Evolutionary conservation across 169 alveolate genomes (phyloP).

Genomic region (Eimeria tenella): DNA sequence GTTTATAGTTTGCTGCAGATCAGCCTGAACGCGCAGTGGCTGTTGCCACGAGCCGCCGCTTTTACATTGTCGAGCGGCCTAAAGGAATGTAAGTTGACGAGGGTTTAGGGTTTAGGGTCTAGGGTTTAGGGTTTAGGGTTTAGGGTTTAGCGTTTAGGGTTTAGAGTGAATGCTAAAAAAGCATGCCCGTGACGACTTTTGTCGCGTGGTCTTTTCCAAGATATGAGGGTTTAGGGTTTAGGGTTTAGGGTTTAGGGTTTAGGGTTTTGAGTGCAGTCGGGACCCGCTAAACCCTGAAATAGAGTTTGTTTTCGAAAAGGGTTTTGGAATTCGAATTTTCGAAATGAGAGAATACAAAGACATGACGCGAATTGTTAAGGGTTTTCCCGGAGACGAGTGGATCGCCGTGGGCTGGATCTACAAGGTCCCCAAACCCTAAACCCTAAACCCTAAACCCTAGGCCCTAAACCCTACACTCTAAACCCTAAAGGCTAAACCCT

Average conservation of each 20-base stretch:
- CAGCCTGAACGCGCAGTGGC: constrained; percentile 65
- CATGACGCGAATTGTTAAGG: constrained; percentile 65
- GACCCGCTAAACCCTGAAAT: constrained; percentile 51
- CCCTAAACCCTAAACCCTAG: too few relatives aligned
- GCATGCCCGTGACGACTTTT: too few relatives aligned
- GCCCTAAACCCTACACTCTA: too few relatives aligned
- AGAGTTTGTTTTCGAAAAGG: constrained; percentile 10
- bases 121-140: constrained; percentile 30
- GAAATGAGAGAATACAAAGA: neutral
- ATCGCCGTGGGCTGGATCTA: constrained; percentile 69
- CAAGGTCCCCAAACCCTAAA: neutral
- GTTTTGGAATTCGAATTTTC: constrained; percentile 13
- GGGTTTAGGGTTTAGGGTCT: constrained; percentile 18
- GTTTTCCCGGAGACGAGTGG: constrained; percentile 63
- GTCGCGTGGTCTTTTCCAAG: too few relatives aligned
- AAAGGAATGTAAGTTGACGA: constrained; percentile 20
- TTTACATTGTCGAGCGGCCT: constrained; percentile 70
- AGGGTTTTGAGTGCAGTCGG: neutral
- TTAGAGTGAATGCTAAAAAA: too few relatives aligned
- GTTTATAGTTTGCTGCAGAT: constrained; percentile 8
- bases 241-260: neutral
- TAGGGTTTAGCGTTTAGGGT: constrained; percentile 30
- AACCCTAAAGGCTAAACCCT: neutral
- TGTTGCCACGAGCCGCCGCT: constrained; percentile 68
- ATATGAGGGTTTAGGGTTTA: too few relatives aligned